A percentile compares a stretch with the other conserved stretches of the same genome.
phyloP scores from a whole-genome alignment of 352 stramenopile genomes.

The Phytopythium montanum region DNA sequence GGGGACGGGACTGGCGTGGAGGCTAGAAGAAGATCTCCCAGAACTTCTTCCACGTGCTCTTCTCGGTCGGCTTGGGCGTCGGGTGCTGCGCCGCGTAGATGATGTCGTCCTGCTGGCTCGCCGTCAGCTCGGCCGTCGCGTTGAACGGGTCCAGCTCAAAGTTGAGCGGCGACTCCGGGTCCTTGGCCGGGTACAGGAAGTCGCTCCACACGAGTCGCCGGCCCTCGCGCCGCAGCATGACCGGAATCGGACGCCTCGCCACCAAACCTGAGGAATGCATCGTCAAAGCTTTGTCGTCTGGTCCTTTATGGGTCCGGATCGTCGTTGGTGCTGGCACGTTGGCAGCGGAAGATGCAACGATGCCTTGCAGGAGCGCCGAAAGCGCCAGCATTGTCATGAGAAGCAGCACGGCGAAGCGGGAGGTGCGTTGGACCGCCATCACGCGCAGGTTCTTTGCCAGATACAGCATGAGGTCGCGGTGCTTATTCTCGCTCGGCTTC shows the following conservation, averaged over 20 bases:
- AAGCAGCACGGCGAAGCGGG: too few relatives aligned
- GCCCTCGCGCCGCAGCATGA: neutral
- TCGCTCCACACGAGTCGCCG: conserved; percentile 11
- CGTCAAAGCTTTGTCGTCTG: neutral
- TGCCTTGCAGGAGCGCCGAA: too few relatives aligned
- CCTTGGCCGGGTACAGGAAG: conserved; percentile 11
- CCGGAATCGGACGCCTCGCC: neutral
- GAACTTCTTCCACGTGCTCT: conserved; percentile 8
- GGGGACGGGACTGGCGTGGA: neutral
- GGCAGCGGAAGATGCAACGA: too few relatives aligned
- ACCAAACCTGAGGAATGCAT: neutral
- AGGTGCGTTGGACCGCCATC: too few relatives aligned
- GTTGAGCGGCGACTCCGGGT: conserved; percentile 13
- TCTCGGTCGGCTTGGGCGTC: neutral
- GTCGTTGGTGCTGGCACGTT: too few relatives aligned
- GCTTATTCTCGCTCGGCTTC: neutral
- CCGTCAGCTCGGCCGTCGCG: conserved; percentile 2
- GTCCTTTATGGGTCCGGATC: neutral
- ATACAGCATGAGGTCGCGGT: too few relatives aligned
- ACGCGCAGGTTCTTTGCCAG: too few relatives aligned
- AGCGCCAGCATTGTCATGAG: too few relatives aligned
- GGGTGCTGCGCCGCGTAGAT: conserved; percentile 1
- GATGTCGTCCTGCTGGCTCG: conserved; percentile 7
- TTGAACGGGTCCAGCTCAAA: conserved; percentile 19
- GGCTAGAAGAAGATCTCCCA: conserved; percentile 6